These are phyloP conservation scores for Coemansia sp. DNA, from an alignment of 192 early-diverging fungal species.

Conservation along the genomic window DNA sequence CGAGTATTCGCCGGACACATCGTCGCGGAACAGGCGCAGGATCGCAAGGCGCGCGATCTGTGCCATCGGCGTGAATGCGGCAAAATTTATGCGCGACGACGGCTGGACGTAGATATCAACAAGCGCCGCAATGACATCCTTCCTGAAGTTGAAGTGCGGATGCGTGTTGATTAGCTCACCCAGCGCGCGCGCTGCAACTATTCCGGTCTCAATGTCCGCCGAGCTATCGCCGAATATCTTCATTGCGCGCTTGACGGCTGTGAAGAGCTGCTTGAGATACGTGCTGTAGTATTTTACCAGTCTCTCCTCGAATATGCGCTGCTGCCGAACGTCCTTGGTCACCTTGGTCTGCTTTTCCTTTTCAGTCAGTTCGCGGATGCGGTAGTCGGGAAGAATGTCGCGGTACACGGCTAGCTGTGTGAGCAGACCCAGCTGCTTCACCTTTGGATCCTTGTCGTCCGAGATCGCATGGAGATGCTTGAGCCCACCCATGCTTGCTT, in stretches of 20 bases:
- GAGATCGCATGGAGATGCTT: slow-evolving; percentile 68
- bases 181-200: slow-evolving; percentile 77
- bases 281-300: slow-evolving; percentile 81
- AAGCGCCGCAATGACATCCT: slow-evolving; percentile 83
- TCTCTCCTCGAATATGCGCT: slow-evolving; percentile 82
- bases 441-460: slow-evolving; percentile 60
- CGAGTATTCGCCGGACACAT: slow-evolving; percentile 83
- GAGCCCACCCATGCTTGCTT: slow-evolving; percentile 64
- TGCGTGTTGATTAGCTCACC: slow-evolving; percentile 76
- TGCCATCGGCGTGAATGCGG: slow-evolving; percentile 60
- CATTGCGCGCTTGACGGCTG: slow-evolving; percentile 39
- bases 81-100: slow-evolving; percentile 65
- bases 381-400: slow-evolving; percentile 94
- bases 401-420: slow-evolving; percentile 92
- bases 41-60: slow-evolving; percentile 76
- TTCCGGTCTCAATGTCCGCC: slow-evolving; percentile 52
- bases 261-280: slow-evolving; percentile 78
- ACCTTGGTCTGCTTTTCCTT: slow-evolving; percentile 75
- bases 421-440: slow-evolving; percentile 76
- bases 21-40: slow-evolving; percentile 74
- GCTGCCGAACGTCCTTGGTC: slow-evolving; percentile 86
- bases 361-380: slow-evolving; percentile 84
- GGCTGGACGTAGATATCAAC: slow-evolving; percentile 61
- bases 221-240: slow-evolving; percentile 27
- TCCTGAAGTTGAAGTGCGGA: slow-evolving; percentile 95